These are phyloP conservation scores for Exophiala aquamarina DNA, from an alignment of 2,329 filamentous ascomycete species.

Conservation along the genomic window DNA sequence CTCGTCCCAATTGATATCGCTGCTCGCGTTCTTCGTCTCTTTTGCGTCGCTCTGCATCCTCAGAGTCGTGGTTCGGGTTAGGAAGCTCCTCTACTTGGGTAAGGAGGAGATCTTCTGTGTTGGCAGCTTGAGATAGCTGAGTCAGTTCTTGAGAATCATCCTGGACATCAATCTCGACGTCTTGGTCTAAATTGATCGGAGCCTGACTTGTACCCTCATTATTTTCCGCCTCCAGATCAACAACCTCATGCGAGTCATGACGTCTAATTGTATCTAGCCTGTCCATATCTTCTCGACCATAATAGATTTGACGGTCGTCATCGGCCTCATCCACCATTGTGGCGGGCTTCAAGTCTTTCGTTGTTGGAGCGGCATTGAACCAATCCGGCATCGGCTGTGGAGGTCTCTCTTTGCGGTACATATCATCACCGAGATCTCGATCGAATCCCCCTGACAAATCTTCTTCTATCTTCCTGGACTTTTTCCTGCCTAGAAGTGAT, in stretches of 20 bases:
- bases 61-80: constrained; percentile 3
- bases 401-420: constrained; percentile 31
- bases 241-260: constrained; percentile 37
- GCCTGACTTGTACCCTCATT: constrained; percentile 14
- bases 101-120: constrained; percentile 2
- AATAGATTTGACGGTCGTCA: constrained; percentile 19
- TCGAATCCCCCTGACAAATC: constrained; percentile 67
- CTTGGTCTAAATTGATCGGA: constrained; percentile 27
- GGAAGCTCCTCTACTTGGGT: constrained; percentile 6
- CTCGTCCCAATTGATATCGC: constrained; percentile 34
- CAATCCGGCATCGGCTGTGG: constrained; percentile 44
- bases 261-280: constrained; percentile 25
- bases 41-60: constrained; percentile 17
- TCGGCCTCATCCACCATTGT: constrained; percentile 12
- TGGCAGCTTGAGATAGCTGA: constrained; percentile 7
- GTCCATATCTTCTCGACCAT: constrained; percentile 6
- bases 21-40: constrained; percentile 41
- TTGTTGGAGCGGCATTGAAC: constrained; percentile 41
- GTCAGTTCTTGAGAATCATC: constrained; percentile 26
- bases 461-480: constrained; percentile 52
- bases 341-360: constrained; percentile 27
- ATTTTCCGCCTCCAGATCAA: constrained; percentile 39
- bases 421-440: constrained; percentile 40
- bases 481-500: constrained; percentile 54
- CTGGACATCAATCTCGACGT: constrained; percentile 33